Conservation (phyloP, 805 yeast species). For the Hanseniaspora meyeri region DNA sequence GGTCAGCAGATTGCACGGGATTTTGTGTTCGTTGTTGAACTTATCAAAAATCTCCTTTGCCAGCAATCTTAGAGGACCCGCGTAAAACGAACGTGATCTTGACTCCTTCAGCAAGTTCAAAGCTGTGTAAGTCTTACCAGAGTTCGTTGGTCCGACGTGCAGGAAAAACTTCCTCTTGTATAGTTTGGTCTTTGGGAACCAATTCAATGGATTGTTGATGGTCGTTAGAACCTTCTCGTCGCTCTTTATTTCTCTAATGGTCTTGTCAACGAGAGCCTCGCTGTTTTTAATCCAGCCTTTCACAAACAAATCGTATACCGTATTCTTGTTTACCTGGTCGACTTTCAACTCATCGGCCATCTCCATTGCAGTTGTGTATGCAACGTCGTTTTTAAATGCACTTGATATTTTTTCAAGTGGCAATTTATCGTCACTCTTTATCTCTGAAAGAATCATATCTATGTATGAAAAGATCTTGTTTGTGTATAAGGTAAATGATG, state of each 20-base stretch:
- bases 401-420: background rate
- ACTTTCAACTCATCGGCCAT: background rate
- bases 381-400: background rate
- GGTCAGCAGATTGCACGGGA: slow-evolving; percentile 72
- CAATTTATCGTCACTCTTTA: background rate
- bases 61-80: slow-evolving; percentile 82
- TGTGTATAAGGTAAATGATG: background rate
- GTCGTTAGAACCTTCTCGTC: slow-evolving; percentile 31
- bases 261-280: slow-evolving; percentile 5
- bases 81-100: slow-evolving; percentile 63
- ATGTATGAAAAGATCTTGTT: background rate
- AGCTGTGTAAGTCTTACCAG: slow-evolving; percentile 87
- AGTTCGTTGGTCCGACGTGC: slow-evolving; percentile 96
- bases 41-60: slow-evolving; percentile 87
- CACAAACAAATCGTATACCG: background rate
- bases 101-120: slow-evolving; percentile 52
- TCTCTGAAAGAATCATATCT: background rate
- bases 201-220: slow-evolving; percentile 45
- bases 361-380: background rate
- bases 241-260: slow-evolving; percentile 15
- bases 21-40: slow-evolving; percentile 45
- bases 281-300: background rate
- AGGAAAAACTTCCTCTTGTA: slow-evolving; percentile 67
- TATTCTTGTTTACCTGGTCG: background rate
- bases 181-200: slow-evolving; percentile 79